A percentile compares a stretch with the other conserved stretches of the same genome.
These are phyloP conservation scores for Citrus medica DNA, from an alignment of 345 rosid genomes.

Conservation along the genomic window DNA sequence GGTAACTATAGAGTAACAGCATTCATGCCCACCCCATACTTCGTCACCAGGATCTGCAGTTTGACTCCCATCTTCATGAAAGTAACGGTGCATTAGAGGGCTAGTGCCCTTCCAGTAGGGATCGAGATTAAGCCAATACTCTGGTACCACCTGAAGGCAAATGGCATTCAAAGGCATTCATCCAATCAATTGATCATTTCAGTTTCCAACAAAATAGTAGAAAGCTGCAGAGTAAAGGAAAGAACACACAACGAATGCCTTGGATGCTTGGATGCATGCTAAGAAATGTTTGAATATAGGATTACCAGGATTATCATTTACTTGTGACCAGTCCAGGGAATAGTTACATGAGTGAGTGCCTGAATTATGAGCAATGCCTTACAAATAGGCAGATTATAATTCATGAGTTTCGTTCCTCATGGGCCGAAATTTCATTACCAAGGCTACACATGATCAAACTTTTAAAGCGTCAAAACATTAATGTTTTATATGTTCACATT, in stretches of 20 bases:
- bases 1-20: slow-evolving; percentile 46
- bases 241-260: no score
- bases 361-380: not conserved
- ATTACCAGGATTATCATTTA: no score
- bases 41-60: slow-evolving; percentile 54
- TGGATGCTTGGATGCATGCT: no score
- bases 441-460: not conserved
- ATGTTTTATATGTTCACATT: no score
- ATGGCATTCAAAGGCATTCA: not conserved
- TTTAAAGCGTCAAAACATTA: not conserved
- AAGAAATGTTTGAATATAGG: no score
- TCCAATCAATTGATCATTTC: no score
- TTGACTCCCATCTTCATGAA: slow-evolving; percentile 61
- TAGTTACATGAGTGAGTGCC: not conserved
- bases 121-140: slow-evolving; percentile 59
- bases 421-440: not conserved
- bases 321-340: not conserved
- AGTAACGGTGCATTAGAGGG: slow-evolving; percentile 50
- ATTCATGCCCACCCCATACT: slow-evolving; percentile 69
- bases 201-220: no score
- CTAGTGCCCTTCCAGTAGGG: slow-evolving; percentile 52
- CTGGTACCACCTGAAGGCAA: slow-evolving; percentile 44
- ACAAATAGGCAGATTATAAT: no score
- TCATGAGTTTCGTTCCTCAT: not conserved
- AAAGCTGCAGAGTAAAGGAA: not conserved